Percentiles rank a stretch among this genome's conserved stretches.
Evolutionary conservation across 768 basidiomycete genomes (phyloP).

Genomic region (Termitomyces sp.): DNA sequence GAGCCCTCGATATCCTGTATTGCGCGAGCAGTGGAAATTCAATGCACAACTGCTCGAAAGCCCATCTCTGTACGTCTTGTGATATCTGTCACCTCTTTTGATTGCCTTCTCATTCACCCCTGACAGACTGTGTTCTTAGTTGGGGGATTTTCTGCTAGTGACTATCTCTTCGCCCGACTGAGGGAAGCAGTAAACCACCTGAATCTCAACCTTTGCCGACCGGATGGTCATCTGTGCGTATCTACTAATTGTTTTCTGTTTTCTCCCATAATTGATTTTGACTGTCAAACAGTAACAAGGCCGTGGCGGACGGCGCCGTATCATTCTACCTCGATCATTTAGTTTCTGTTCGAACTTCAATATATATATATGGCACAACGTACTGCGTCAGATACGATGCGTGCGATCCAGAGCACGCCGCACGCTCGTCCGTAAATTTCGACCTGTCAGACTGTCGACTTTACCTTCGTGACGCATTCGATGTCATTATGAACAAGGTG

Average conservation of each 20-base stretch:
- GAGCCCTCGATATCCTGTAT: background rate
- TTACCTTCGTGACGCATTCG: constrained; percentile 14
- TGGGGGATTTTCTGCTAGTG: constrained; percentile 56
- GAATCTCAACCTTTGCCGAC: constrained; percentile 39
- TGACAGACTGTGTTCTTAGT: constrained; percentile 41
- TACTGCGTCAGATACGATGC: constrained; percentile 4
- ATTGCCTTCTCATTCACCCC: background rate
- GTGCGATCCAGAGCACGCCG: constrained; percentile 14
- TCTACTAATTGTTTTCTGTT: background rate
- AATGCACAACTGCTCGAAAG: background rate
- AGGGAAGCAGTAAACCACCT: constrained; percentile 28
- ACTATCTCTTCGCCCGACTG: constrained; percentile 42
- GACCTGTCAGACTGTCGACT: constrained; percentile 4
- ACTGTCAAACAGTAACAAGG: constrained; percentile 18
- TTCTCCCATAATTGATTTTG: background rate
- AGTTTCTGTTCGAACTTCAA: constrained; percentile 20
- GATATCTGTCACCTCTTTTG: background rate
- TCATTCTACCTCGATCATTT: constrained; percentile 22
- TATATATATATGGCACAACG: constrained; percentile 17
- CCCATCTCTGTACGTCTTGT: background rate
- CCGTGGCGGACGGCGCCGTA: constrained; percentile 24
- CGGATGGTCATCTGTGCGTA: constrained; percentile 49
- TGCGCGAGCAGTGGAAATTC: background rate
- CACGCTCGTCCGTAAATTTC: background rate
- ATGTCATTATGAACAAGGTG: constrained; percentile 18